phyloP scores from a whole-genome alignment of 257 asterid species.

The Solanum chilense region DNA sequence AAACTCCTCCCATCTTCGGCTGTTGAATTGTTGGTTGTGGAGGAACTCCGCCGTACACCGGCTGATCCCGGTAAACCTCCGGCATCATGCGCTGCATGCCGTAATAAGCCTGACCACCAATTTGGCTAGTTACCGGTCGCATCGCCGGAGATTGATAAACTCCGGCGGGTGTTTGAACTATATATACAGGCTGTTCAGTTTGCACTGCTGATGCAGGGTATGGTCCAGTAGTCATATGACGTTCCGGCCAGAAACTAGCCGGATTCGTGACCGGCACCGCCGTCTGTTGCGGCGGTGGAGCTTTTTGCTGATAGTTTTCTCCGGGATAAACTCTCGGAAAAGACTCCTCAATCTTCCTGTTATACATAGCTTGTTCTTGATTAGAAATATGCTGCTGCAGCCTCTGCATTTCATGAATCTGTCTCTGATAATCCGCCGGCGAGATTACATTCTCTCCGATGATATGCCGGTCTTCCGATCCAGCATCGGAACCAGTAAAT shows the following conservation, averaged over 20 bases:
- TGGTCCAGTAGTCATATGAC: slow-evolving; percentile 5
- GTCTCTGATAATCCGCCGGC: slow-evolving; percentile 18
- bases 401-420: slow-evolving; percentile 23
- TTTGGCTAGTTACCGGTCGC: slow-evolving; percentile 21
- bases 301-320: slow-evolving; percentile 10
- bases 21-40: slow-evolving; percentile 13
- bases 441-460: slow-evolving; percentile 14
- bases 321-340: neutral
- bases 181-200: slow-evolving; percentile 9
- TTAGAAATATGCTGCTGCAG: slow-evolving; percentile 11
- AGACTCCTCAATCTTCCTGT: neutral
- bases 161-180: slow-evolving; percentile 11
- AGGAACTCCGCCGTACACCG: slow-evolving; percentile 10
- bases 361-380: slow-evolving; percentile 19
- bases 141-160: slow-evolving; percentile 4
- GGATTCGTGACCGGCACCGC: neutral
- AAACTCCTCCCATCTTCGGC: slow-evolving; percentile 10
- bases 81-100: slow-evolving; percentile 26
- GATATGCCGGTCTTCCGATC: slow-evolving; percentile 5
- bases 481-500: neutral
- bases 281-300: neutral
- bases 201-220: neutral
- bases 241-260: slow-evolving; percentile 4
- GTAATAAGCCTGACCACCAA: slow-evolving; percentile 13
- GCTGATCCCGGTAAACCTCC: slow-evolving; percentile 28